These are phyloP conservation scores for Margaritispora aquatica DNA, from an alignment of 495 filamentous ascomycete species.

Conservation along the genomic window DNA sequence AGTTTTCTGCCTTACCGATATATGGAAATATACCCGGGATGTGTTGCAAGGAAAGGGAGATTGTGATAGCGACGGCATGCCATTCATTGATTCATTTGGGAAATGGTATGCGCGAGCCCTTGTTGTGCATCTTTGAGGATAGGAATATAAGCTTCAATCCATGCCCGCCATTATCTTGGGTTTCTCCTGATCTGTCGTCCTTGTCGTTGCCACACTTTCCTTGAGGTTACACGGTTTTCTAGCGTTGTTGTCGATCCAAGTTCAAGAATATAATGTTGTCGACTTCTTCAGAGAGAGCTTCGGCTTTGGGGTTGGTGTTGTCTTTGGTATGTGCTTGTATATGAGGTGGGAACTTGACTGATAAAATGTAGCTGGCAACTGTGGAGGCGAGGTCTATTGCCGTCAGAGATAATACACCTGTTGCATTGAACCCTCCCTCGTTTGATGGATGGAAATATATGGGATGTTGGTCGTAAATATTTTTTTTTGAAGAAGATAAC, in stretches of 20 bases:
- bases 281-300: background rate
- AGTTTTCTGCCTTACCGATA: background rate
- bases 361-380: background rate
- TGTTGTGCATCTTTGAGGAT: no score
- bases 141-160: background rate
- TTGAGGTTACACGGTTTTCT: background rate
- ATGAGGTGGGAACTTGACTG: background rate
- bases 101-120: no score
- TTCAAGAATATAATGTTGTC: background rate
- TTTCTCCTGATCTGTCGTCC: background rate
- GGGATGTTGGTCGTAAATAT: constrained; percentile 4
- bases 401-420: constrained; percentile 2
- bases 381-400: background rate
- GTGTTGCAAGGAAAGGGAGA: background rate
- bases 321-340: background rate
- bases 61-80: no score
- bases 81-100: no score
- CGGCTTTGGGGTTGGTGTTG: background rate
- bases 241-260: background rate
- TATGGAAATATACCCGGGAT: background rate
- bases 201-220: background rate
- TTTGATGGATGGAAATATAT: constrained; percentile 1
- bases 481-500: background rate
- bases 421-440: background rate
- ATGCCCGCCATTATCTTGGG: background rate